These are phyloP conservation scores for Penicillium brasilianum DNA, from an alignment of 2,329 filamentous ascomycete species.

Conservation along the genomic window DNA sequence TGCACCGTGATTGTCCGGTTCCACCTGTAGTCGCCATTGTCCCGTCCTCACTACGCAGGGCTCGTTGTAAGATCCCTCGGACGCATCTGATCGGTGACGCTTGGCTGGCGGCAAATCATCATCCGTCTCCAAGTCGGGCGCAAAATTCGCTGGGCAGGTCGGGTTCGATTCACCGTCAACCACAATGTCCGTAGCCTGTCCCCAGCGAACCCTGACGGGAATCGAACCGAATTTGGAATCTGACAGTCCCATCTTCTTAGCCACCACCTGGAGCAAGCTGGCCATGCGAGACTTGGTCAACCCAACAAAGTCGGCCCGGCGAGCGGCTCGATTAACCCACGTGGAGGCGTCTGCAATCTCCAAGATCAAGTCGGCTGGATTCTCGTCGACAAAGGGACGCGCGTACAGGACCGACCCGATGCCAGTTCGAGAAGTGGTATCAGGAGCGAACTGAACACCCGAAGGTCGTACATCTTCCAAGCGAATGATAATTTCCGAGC, in stretches of 20 bases:
- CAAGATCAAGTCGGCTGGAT: conserved; percentile 73
- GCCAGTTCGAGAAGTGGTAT: conserved; percentile 38
- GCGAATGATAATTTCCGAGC: conserved; percentile 76
- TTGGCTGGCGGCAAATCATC: conserved; percentile 33
- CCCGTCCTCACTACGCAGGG: conserved; percentile 70
- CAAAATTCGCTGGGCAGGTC: conserved; percentile 36
- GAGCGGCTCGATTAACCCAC: conserved; percentile 57
- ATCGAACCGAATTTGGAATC: conserved; percentile 61
- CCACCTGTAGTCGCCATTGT: conserved; percentile 74
- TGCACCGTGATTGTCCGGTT: conserved; percentile 51
- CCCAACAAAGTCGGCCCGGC: conserved; percentile 73
- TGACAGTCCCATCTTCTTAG: conserved; percentile 75
- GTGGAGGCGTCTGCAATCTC: conserved; percentile 76
- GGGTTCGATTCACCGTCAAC: conserved; percentile 45
- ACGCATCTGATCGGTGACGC: conserved; percentile 54
- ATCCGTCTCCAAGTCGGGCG: conserved; percentile 39
- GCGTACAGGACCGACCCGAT: conserved; percentile 75
- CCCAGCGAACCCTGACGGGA: conserved; percentile 70
- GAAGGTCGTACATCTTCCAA: conserved; percentile 89
- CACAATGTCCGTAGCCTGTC: conserved; percentile 51
- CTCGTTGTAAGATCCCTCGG: conserved; percentile 39
- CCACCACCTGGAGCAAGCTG: conserved; percentile 78
- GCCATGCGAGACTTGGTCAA: conserved; percentile 72
- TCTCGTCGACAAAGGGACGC: conserved; percentile 82
- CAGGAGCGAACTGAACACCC: conserved; percentile 70